Base-by-base conservation (phyloP, 108 stramenopile genomes). In the Skeletonema potamos region DNA sequence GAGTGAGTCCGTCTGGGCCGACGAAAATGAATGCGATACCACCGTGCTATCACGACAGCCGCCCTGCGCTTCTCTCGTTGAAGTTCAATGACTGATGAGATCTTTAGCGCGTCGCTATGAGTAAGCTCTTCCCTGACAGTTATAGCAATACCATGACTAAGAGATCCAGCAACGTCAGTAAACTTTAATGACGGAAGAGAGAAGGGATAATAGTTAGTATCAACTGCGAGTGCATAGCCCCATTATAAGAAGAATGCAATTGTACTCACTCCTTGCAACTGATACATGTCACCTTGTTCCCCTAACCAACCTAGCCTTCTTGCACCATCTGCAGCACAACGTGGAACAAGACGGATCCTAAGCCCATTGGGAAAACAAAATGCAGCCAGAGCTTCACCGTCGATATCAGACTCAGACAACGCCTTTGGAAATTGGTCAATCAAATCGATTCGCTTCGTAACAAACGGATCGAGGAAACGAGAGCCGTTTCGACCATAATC, bases 281-380 rank as follows among this genome's bases (percentile, higher is more conserved):
- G 82, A 58, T 74, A 79, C 28, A 32, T 69, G 54, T 83, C 82
- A 26, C 74, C 73, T 13, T 58, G 58, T 15, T 48, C 29, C 2
- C 79, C 83, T 61, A 79, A 44, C 83, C 83, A 84, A 7, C 83
- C 83, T 54, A 81, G 17, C 30, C 76, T 63, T 55, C 55, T 81
- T 13, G 83, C 83, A 26, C 83, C 80, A 56, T 72, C 79, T n/a
- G 48, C 41, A 34, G 79, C 83, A 48, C 70, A 58, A 24, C 71
- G 70, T 11, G 79, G 83, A 13, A 84, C 39, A 2, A 81, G 64
- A 12, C 83, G 69, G 48, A 84, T 58, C 13, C 65, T 66, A 10
- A 84, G 67, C 59, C 83, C 83, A 39, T 84, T 76, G 3, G 83
- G 79, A 29, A 84, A 84, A 39, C 79, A 84, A 64, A 84, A 84